Base-by-base conservation (phyloP, 495 filamentous ascomycete genomes). In the Lasiosphaeris hirsuta region DNA sequence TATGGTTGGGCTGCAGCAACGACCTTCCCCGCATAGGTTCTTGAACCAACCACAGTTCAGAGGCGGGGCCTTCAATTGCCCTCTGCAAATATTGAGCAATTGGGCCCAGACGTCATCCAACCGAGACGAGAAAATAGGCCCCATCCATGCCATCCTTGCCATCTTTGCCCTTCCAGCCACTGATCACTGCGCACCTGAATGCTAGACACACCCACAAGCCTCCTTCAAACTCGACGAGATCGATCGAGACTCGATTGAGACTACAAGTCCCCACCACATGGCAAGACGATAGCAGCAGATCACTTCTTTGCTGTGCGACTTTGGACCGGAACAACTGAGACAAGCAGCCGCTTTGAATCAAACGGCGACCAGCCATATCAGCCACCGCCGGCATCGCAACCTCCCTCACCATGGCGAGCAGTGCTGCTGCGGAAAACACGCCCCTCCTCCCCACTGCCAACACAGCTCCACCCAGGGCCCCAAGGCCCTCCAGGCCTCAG, bases 401-500 rank as follows among this genome's bases (percentile, higher is more conserved):
- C 34, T 34, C 36, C 11, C 17, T 33, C 48, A 54, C 46, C 42
- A 69, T 69, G 63, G 66, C 61, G 41, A 59, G 10, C 51, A 56
- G 14, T 7, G 23, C 47, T 1, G 57, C 49, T 1, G 61, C 54
- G 19, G 70, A 72, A 54, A 41, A 44, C 37, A 73, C 75, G 18
- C 73, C 75, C 40, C 69, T 80, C 39, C 59, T 78, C 7, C 60
- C 62, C n/a, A 13, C 57, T 4, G 9, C 68, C 17, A 37, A 47
- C 8, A 43, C 60, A n/a, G 44, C 65, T 0, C 67, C 71, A 4
- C 67, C 70, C 51, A 76, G 72, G 23, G 41, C 67, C 10, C 44
- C 38, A n/a, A 69, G 73, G 10, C 69, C 73, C 7, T 58, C 70
- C 9, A 66, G 64, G 44, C 66, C 71, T 14, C 60, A 64, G 35